phyloP scores from a whole-genome alignment of 163 green algal genomes.

The Chloromonas sp. region DNA sequence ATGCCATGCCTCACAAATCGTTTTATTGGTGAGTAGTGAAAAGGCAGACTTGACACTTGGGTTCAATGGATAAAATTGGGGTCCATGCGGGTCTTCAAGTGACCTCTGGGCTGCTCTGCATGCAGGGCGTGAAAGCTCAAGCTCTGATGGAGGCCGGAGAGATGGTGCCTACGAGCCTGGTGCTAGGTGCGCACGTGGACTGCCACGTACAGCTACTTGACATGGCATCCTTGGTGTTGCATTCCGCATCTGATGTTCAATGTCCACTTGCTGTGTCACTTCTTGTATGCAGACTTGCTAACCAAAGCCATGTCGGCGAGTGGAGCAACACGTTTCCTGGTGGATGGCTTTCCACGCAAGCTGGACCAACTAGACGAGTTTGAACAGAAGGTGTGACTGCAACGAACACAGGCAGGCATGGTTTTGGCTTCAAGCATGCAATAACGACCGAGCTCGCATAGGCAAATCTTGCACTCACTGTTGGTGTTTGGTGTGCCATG shows the following conservation, averaged over 20 bases:
- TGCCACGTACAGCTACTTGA: constrained; percentile 5
- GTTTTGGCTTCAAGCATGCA: no score
- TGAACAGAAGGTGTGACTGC: constrained; percentile 40
- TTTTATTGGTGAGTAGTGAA: no score
- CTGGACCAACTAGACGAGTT: constrained; percentile 68
- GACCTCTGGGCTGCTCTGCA: no score
- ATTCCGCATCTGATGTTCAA: no score
- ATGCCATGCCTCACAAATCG: no score
- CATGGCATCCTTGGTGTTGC: background rate
- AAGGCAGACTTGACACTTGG: no score
- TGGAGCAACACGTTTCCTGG: constrained; percentile 48
- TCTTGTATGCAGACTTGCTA: constrained; percentile 43
- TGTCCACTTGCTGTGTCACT: background rate
- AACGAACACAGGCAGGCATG: no score
- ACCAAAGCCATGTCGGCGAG: constrained; percentile 50
- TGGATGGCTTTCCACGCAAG: constrained; percentile 73
- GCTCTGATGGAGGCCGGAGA: constrained; percentile 16
- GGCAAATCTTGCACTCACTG: background rate
- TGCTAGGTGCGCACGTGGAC: constrained; percentile 34
- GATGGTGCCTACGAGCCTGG: constrained; percentile 61
- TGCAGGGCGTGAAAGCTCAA: background rate
- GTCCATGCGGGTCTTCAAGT: no score
- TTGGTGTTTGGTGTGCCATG: background rate
- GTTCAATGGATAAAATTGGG: no score
- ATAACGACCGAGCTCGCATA: no score